Evolutionary conservation across 2,329 filamentous ascomycete genomes (phyloP), one percentile per base, ranked within the genome.

Genomic region (Fonsecaea multimorphosa): DNA sequence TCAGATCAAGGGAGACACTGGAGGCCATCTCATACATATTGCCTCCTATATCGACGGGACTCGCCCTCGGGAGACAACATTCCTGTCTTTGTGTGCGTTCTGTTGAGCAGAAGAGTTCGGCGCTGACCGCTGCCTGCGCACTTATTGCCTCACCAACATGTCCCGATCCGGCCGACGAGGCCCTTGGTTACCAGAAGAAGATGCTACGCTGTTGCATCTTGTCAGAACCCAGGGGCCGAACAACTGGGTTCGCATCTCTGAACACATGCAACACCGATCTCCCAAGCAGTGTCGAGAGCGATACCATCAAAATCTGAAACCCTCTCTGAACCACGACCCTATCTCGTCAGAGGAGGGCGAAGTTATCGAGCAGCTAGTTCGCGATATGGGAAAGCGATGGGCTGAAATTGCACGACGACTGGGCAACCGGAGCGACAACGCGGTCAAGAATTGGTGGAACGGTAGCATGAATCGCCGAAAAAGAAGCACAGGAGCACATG

Each of bases 381-480:
- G 80, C 11, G 86, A 90, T 72, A 88, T 92, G 81, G 93, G 93
- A 68, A 94, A 93, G 81, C 87, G 91, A 63, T 97, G 93, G 93
- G 93, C 93, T 1, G 92, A 97, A 76, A 97, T 97, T 74, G 92
- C 93, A 52, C 86, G 93, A 71, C 84, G 87, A 53, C 84, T 97
- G 22, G 85, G 89, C 61, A 92, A 92, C 70, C 89, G 93, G 74
- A 96, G 93, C 77, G 93, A 97, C 81, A 97, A 97, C 74, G 91
- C 92, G 31, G 92, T 97, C 69, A 97, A 97, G 86, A 97, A 97
- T 78, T 97, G 93, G 92, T 97, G 91, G 91, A 97, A 97, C 76
- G 93, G 93, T 57, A 91, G 90, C 76, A 91, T 93, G 85, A 97
- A 97, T 80, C 87, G 93, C 44, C 62, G 71, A 44, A 72, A 68